A percentile compares a stretch with the other conserved stretches of the same genome.
Evolutionary conservation across 805 yeast genomes (phyloP).

Genomic region (Saccharomycopsis fermentans): DNA sequence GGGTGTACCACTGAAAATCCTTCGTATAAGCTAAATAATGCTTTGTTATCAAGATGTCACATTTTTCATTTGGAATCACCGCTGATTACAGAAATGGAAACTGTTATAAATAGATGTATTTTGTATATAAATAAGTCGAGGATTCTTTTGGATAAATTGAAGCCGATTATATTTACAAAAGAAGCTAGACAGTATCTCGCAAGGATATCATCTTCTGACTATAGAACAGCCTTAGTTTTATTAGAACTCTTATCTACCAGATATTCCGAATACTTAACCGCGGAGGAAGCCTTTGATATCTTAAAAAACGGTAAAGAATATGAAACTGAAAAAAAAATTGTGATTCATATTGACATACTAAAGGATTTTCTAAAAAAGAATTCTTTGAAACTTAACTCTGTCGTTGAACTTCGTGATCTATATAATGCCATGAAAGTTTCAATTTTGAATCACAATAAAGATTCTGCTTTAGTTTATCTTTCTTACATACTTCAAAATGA

Average conservation of each 20-base stretch:
- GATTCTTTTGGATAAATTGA: slow-evolving; percentile 5
- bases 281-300: not conserved
- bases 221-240: slow-evolving; percentile 70
- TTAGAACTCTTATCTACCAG: slow-evolving; percentile 53
- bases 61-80: slow-evolving; percentile 61
- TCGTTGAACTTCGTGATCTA: slow-evolving; percentile 1
- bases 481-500: slow-evolving; percentile 86
- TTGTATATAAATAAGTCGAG: slow-evolving; percentile 40
- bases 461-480: slow-evolving; percentile 82
- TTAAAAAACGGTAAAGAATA: not conserved
- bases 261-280: slow-evolving; percentile 31
- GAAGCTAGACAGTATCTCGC: slow-evolving; percentile 60
- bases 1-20: slow-evolving; percentile 98
- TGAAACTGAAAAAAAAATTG: not conserved
- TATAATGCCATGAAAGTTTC: slow-evolving; percentile 92
- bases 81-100: slow-evolving; percentile 35
- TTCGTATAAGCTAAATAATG: slow-evolving; percentile 69
- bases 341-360: slow-evolving; percentile 21
- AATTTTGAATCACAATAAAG: slow-evolving; percentile 77
- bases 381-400: slow-evolving; percentile 69
- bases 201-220: slow-evolving; percentile 76
- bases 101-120: slow-evolving; percentile 49
- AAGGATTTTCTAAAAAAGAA: slow-evolving; percentile 26
- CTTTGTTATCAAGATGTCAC: slow-evolving; percentile 77
- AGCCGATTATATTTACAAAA: slow-evolving; percentile 25